Evolutionary conservation across 441 rosid species (phyloP).

Genomic region (Manihot esculenta): DNA sequence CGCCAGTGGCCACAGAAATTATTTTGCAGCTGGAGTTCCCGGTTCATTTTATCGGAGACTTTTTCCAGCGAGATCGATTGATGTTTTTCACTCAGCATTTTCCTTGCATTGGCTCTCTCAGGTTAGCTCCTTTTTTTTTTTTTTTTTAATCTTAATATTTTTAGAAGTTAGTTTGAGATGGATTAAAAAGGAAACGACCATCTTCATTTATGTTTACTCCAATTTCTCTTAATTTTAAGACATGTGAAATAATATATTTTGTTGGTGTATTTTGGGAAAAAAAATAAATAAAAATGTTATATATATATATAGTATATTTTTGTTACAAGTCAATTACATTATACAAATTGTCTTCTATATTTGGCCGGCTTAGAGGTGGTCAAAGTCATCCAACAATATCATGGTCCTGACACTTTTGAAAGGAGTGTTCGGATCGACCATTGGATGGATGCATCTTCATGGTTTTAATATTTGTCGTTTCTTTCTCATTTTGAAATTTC

Average conservation of each 20-base stretch:
- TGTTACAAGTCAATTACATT: no score
- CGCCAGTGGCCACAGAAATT: conserved; percentile 64
- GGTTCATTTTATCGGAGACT: conserved; percentile 87
- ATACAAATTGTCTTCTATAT: neutral
- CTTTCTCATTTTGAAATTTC: no score
- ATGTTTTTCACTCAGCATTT: conserved; percentile 86
- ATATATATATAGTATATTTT: neutral
- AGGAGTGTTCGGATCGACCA: neutral
- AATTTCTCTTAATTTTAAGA: no score
- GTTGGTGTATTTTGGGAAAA: no score
- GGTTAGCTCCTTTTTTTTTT: conserved; percentile 29
- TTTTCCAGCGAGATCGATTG: conserved; percentile 71
- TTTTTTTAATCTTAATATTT: neutral
- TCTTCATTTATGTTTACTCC: no score
- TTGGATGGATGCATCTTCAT: neutral
- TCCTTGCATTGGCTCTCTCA: conserved; percentile 97
- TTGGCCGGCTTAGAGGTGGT: conserved; percentile 12
- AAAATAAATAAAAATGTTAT: no score
- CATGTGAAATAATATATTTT: no score
- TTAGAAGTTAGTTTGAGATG: no score
- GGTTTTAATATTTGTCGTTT: neutral
- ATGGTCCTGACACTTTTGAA: conserved; percentile 7
- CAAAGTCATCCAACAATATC: conserved; percentile 7
- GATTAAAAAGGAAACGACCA: no score
- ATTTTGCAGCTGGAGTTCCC: conserved; percentile 81